Conservation (phyloP, 1,139 yeast genomes). For the Maudiozyma humilis region DNA sequence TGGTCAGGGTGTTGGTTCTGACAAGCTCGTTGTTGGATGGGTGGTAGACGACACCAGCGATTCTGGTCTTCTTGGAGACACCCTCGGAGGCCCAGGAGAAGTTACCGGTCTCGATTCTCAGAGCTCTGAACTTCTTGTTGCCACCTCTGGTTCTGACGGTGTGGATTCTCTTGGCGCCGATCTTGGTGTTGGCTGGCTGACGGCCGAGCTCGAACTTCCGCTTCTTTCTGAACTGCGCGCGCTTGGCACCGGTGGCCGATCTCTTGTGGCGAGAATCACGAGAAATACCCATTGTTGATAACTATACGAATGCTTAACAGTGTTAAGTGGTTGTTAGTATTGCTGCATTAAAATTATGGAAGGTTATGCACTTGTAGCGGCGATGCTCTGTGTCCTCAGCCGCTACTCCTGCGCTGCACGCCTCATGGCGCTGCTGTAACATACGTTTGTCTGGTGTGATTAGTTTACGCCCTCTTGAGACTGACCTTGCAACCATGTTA, state of each 20-base stretch:
- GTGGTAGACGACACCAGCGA: conserved; percentile 95
- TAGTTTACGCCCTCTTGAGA: conserved; percentile 8
- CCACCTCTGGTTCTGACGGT: conserved; percentile 99
- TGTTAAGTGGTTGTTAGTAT: conserved; percentile 1
- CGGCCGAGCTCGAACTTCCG: conserved; percentile 99
- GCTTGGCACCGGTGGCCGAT: conserved; percentile 99
- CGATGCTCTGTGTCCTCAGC: no score
- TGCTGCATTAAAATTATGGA: no score
- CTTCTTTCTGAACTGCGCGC: conserved; percentile 99
- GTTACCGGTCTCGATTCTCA: conserved; percentile 99
- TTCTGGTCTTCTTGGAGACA: conserved; percentile 96
- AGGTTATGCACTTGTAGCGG: no score
- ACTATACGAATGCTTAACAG: background rate
- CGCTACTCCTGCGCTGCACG: background rate
- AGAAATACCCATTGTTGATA: conserved; percentile 92
- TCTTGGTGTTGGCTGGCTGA: conserved; percentile 99
- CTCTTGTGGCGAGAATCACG: conserved; percentile 99
- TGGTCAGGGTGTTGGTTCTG: conserved; percentile 98
- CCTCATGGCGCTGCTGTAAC: no score
- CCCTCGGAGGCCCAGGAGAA: conserved; percentile 99
- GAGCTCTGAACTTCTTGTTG: conserved; percentile 99
- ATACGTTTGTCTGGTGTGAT: conserved; percentile 22
- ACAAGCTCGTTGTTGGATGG: conserved; percentile 99
- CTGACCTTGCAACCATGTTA: background rate
- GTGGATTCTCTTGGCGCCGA: conserved; percentile 98